Evolutionary conservation across 495 filamentous ascomycete genomes (phyloP), one percentile per base, ranked within the genome.

Genomic region (Penicillium verhagenii): DNA sequence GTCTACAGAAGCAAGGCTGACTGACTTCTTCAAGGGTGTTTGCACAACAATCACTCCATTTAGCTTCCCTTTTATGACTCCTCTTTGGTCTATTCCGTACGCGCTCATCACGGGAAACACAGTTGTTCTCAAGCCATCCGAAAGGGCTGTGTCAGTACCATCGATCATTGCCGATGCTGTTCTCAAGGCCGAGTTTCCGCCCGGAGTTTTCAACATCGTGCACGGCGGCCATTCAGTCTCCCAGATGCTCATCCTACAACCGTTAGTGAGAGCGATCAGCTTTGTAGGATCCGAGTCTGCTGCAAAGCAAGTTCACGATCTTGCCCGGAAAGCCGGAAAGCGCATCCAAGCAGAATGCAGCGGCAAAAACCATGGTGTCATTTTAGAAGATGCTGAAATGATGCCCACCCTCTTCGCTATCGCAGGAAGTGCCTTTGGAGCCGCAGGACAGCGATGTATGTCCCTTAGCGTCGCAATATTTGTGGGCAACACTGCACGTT

Each of bases 381-480:
- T 71, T 18, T 49, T 71, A 4, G 63, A 66, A 26, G 68, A 71
- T 39, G 65, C 65, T 3, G 62, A 60, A 51, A 66, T 63, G 63
- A 64, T 60, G 60, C 33, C 60, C 0, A 62, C 68, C 2, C 44
- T 67, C 9, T 66, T 64, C 19, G 68, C 62, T 0, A 62, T 70
- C 20, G 67, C 64, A 5, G 64, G 67, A 13, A 62, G 64, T 58
- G 64, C 67, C 6, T 67, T 70, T 45, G 67, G 64, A 4, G 67
- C 67, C 14, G 67, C 67, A 14, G 67, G 64, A 7, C 67, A 70
- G 48, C 52, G 67, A 18, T 70, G 67, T 42, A 70, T 70, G 64
- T 55, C 59, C 1, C 56, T 70, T 1, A 61, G 52, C 13, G 67
- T 67, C 5, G 67, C 64, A 0, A 62, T 70, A 1, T 70, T 70